phyloP scores from a whole-genome alignment of 2,329 filamentous ascomycete species.

The Fusarium austroafricanum region DNA sequence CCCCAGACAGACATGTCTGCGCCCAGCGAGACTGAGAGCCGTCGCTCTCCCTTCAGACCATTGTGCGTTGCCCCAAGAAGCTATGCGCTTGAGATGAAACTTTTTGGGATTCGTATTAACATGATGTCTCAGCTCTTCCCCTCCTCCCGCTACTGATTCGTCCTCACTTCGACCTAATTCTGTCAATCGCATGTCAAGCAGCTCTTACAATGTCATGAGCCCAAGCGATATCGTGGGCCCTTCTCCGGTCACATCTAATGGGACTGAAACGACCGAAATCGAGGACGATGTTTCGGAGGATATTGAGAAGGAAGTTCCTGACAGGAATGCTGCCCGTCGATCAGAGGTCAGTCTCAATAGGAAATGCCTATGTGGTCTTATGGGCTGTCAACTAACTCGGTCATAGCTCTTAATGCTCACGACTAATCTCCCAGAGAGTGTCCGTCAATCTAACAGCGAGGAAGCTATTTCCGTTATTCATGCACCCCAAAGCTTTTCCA shows the following conservation, averaged over 20 bases:
- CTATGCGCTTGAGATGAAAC: neutral
- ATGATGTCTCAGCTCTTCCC: constrained; percentile 49
- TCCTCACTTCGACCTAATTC: constrained; percentile 65
- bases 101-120: constrained; percentile 18
- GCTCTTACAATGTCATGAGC: constrained; percentile 66
- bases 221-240: constrained; percentile 80
- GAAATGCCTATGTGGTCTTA: neutral
- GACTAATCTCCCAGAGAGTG: constrained; percentile 67
- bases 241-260: constrained; percentile 86
- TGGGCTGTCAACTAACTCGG: constrained; percentile 28
- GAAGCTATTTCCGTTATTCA: constrained; percentile 92
- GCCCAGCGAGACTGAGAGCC: constrained; percentile 63
- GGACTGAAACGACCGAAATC: constrained; percentile 85
- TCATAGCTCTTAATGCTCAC: constrained; percentile 63
- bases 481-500: constrained; percentile 83
- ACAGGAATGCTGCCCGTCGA: constrained; percentile 34
- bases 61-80: constrained; percentile 57
- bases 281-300: constrained; percentile 80
- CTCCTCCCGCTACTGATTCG: constrained; percentile 55
- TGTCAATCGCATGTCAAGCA: constrained; percentile 61
- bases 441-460: constrained; percentile 73
- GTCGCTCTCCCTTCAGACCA: constrained; percentile 61
- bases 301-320: constrained; percentile 51
- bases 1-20: constrained; percentile 65
- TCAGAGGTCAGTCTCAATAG: constrained; percentile 47